Base-by-base conservation (phyloP, 805 yeast genomes). In the Pichia occidentalis region DNA sequence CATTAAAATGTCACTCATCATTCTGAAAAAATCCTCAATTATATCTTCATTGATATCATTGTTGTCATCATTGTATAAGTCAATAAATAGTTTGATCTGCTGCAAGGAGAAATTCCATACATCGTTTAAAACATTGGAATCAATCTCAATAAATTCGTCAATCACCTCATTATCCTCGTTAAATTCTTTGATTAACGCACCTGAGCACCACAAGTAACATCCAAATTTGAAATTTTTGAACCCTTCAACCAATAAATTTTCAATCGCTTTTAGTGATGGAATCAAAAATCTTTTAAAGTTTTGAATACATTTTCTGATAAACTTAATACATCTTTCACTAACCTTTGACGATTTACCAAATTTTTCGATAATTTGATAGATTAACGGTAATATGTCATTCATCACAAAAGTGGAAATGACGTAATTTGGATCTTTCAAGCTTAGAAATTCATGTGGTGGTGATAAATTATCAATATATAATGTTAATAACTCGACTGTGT, bases 161-260 rank as follows among this genome's bases (percentile, higher is more conserved):
- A 21, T 14, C n/a, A 35, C 43, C n/a, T 62, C 59, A 20, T 60
- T 62, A 41, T 65, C 71, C 32, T 70, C 76, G 47, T 77, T 80
- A 47, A 70, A 88, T 43, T 85, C 90, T 40, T 84, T 75, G 36
- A 84, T 75, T 20, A 87, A 64, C 8, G 82, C 69, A 7, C 96
- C 97, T 3, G 95, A 80, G 11, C 85, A 90, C 92, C 95, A 88
- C 39, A 88, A 62, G 54, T 81, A 87, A 56, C 95, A 85, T 4
- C 96, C 97, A 51, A 64, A 74, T 24, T 77, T 73, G 16, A 81
- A 80, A 20, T 63, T 61, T 31, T 76, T 69, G 61, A 86, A 88
- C 1, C 94, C 92, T 26, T 69, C 68, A 16, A 75, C 80, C 39
- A 87, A 67, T 34, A 80, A 60, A 38, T 71, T 77, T 1, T 86